Evolutionary conservation across 805 yeast genomes (phyloP), one percentile per base, ranked within the genome.

Genomic region (Metschnikowia shivogae): DNA sequence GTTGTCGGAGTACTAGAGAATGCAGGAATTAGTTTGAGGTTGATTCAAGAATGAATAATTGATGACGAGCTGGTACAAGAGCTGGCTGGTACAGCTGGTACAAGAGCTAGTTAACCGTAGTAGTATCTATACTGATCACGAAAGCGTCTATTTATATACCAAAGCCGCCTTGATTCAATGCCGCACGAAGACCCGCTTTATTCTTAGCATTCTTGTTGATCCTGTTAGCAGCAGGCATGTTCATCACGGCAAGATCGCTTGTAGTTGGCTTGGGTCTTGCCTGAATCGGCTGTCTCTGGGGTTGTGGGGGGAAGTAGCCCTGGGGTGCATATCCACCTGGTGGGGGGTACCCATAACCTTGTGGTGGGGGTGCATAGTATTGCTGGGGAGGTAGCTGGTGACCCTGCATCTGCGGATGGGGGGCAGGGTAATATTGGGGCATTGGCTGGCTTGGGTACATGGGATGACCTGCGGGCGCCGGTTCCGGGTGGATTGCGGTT

Each of bases 111-210:
- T 17, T 17, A 17, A 17, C 17, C 17, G 17, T 29, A 12, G 13
- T 13, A 17, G 12, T 10, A n/a, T 14, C 19, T 32, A 13, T 32
- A 29, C 13, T 29, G 7, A 29, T 29, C 6, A 29, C 6, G 14
- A 17, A 6, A 9, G n/a, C 5, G 7, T n/a, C 12, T 22, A 8
- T 31, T 40, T 64, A 84, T 31, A 85, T 82, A 37, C 92, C 92
- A 65, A 84, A 85, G 44, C 74, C 74, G 27, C 85, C 86, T 45
- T 77, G 80, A 56, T 78, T 76, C 39, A 85, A 72, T 1, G 87
- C 86, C 42, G 80, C 75, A 54, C 89, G 73, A 36, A 85, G 69
- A 43, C 74, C 71, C 34, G 78, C 82, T 55, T 82, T 80, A 53
- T 78, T 78, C 20, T 59, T 65, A 42, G 65, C 61, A 56, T 70